These are phyloP conservation scores for Hyaloperonospora brassicae DNA, from an alignment of 352 stramenopile species.

Conservation along the genomic window DNA sequence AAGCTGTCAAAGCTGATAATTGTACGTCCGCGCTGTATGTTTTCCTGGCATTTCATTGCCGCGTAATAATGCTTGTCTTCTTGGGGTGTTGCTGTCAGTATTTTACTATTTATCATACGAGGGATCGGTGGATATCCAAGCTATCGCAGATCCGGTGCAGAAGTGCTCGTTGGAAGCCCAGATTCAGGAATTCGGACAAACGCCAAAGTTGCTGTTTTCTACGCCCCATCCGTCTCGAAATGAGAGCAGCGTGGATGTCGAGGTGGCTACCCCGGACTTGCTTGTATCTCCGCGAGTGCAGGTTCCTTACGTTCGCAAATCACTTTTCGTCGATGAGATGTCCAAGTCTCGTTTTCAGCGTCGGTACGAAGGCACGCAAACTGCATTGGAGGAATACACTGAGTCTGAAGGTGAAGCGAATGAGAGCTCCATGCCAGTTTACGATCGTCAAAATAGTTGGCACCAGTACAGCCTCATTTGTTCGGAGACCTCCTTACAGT, in stretches of 20 bases:
- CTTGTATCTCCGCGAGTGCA: conserved; percentile 35
- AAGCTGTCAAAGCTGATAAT: conserved; percentile 82
- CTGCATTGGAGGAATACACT: conserved; percentile 24
- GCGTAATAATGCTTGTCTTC: conserved; percentile 1
- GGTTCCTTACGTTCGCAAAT: conserved; percentile 15
- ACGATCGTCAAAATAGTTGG: not conserved
- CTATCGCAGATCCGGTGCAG: conserved; percentile 82
- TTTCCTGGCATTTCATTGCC: not conserved
- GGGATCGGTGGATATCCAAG: conserved; percentile 75
- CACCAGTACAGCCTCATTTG: conserved; percentile 36
- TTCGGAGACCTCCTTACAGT: conserved; percentile 33
- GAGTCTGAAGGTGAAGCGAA: conserved; percentile 34
- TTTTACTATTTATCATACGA: conserved; percentile 90
- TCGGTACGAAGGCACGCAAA: conserved; percentile 20
- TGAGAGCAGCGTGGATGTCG: conserved; percentile 36
- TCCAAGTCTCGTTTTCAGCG: conserved; percentile 13
- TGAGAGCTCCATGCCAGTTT: conserved; percentile 1
- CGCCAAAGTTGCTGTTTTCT: conserved; percentile 71
- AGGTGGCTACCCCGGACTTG: conserved; percentile 46
- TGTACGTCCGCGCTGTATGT: conserved; percentile 25
- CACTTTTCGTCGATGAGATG: conserved; percentile 10
- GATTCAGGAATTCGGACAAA: conserved; percentile 91
- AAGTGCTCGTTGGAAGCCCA: conserved; percentile 89
- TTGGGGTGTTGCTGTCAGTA: conserved; percentile 31
- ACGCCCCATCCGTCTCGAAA: conserved; percentile 56